phyloP scores from a whole-genome alignment of 1,284 basidiomycete genomes.

The Salmacisia buchloeana region DNA sequence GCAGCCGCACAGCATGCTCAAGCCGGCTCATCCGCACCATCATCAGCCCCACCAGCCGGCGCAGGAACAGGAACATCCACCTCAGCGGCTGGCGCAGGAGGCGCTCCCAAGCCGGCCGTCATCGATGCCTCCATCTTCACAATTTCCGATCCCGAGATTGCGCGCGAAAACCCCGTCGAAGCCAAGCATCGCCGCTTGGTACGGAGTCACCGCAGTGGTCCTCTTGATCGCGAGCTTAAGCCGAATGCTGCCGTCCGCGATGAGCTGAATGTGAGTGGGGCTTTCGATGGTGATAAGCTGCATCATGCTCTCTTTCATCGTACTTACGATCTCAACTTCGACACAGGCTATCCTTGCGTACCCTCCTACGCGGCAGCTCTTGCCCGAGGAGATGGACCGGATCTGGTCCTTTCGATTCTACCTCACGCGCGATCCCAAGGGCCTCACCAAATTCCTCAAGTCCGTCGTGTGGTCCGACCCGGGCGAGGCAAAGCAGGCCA shows the following conservation, averaged over 20 bases:
- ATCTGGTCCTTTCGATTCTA: constrained; percentile 99
- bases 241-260: constrained; percentile 90
- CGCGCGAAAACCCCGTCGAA: constrained; percentile 88
- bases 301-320: background rate
- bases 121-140: constrained; percentile 64
- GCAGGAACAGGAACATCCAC: constrained; percentile 20
- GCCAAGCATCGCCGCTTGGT: constrained; percentile 92
- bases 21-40: background rate
- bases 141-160: constrained; percentile 85
- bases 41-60: background rate
- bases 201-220: constrained; percentile 87
- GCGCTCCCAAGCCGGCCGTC: constrained; percentile 34
- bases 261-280: constrained; percentile 67
- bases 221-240: constrained; percentile 90
- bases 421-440: constrained; percentile 75
- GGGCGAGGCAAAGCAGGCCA: constrained; percentile 93
- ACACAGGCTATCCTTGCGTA: constrained; percentile 78
- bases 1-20: background rate
- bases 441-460: constrained; percentile 94
- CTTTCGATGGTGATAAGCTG: background rate
- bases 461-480: constrained; percentile 95
- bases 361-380: constrained; percentile 79
- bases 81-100: constrained; percentile 52
- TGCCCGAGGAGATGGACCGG: constrained; percentile 86
- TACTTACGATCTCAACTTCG: background rate